Evolutionary conservation across 768 basidiomycete genomes (phyloP).

Genomic region (Harrya chromipes): DNA sequence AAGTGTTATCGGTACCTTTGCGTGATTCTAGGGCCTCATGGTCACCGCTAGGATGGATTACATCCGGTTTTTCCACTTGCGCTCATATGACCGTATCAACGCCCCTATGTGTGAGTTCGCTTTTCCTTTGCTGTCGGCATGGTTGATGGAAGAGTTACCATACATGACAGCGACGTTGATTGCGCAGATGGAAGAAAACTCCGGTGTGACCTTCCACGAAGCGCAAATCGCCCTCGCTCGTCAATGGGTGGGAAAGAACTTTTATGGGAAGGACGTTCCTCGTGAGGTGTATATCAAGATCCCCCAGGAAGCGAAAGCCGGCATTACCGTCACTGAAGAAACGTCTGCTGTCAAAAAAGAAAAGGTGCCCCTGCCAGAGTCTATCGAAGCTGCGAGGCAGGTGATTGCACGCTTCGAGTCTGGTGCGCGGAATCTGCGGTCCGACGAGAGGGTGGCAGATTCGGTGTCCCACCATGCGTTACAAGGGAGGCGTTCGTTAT

Average conservation of each 20-base stretch:
- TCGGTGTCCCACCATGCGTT: slow-evolving; percentile 81
- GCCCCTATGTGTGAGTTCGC: slow-evolving; percentile 54
- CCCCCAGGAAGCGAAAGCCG: slow-evolving; percentile 48
- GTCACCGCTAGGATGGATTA: slow-evolving; percentile 59
- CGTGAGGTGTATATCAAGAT: slow-evolving; percentile 58
- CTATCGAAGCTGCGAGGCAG: slow-evolving; percentile 64
- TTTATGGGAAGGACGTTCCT: slow-evolving; percentile 33
- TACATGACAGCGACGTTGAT: slow-evolving; percentile 46
- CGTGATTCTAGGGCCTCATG: background rate
- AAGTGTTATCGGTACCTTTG: slow-evolving; percentile 24
- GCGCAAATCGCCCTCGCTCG: slow-evolving; percentile 85
- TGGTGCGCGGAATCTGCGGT: slow-evolving; percentile 53
- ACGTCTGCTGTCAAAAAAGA: slow-evolving; percentile 48
- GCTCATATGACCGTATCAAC: slow-evolving; percentile 89
- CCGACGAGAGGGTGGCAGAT: slow-evolving; percentile 65
- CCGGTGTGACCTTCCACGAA: slow-evolving; percentile 77
- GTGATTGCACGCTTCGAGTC: slow-evolving; percentile 69
- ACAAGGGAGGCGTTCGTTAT: slow-evolving; percentile 53
- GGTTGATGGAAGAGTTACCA: slow-evolving; percentile 16
- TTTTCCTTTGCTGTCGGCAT: slow-evolving; percentile 9
- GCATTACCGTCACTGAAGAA: slow-evolving; percentile 52
- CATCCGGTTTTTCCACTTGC: slow-evolving; percentile 89
- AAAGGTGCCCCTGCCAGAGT: slow-evolving; percentile 64
- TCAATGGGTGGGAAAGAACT: slow-evolving; percentile 62
- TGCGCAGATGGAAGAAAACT: slow-evolving; percentile 64